Evolutionary conservation across 2,329 filamentous ascomycete genomes (phyloP).

Genomic region (Myrmaecium sp.): DNA sequence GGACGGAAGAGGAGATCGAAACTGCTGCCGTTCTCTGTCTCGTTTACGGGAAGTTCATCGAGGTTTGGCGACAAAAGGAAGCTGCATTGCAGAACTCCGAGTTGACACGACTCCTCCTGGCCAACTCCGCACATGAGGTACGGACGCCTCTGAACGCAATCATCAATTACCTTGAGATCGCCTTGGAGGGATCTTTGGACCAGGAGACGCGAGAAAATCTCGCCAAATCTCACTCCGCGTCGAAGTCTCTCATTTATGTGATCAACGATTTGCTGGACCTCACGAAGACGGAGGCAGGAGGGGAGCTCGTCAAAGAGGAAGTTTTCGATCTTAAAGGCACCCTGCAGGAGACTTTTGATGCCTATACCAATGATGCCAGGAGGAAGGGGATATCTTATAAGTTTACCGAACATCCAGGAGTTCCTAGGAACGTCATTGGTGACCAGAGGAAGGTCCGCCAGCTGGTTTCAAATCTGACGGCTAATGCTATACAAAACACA

Average conservation of each 20-base stretch:
- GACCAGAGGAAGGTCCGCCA: slow-evolving; percentile 70
- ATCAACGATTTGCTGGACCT: slow-evolving; percentile 84
- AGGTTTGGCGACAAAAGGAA: slow-evolving; percentile 86
- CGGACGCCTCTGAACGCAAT: slow-evolving; percentile 83
- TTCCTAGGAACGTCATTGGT: slow-evolving; percentile 58
- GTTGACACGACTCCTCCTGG: slow-evolving; percentile 59
- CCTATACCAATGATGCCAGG: slow-evolving; percentile 56
- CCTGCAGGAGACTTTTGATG: slow-evolving; percentile 58
- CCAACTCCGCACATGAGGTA: slow-evolving; percentile 84
- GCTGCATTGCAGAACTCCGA: slow-evolving; percentile 67
- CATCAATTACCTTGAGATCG: slow-evolving; percentile 88
- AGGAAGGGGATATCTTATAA: slow-evolving; percentile 60
- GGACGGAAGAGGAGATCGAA: slow-evolving; percentile 78
- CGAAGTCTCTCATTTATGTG: slow-evolving; percentile 81
- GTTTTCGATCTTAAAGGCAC: slow-evolving; percentile 56
- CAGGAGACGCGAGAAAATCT: slow-evolving; percentile 73
- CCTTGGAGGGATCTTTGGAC: slow-evolving; percentile 64
- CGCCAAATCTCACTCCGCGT: slow-evolving; percentile 71
- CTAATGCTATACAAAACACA: slow-evolving; percentile 74
- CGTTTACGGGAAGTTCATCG: slow-evolving; percentile 80
- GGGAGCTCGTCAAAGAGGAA: slow-evolving; percentile 63
- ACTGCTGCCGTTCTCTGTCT: slow-evolving; percentile 75
- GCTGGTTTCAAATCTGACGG: slow-evolving; percentile 64
- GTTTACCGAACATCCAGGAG: slow-evolving; percentile 46
- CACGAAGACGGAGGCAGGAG: slow-evolving; percentile 74